phyloP scores from a whole-genome alignment of 441 rosid species.

The Manihot esculenta region DNA sequence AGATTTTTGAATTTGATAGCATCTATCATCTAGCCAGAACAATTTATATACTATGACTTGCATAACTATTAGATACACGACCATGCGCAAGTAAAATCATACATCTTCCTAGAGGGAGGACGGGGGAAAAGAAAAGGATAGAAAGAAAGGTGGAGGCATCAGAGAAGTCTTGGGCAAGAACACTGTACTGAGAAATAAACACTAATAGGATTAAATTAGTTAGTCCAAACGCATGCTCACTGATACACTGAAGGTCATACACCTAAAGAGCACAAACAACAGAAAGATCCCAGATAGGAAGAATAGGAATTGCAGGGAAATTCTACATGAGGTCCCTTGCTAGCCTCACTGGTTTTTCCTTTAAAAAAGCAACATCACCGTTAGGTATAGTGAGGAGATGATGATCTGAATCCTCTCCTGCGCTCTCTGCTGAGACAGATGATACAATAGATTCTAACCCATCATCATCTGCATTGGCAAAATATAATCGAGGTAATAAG shows the following conservation, averaged over 20 bases:
- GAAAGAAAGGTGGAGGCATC: slow-evolving; percentile 12
- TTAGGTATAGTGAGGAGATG: slow-evolving; percentile 55
- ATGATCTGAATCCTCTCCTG: slow-evolving; percentile 55
- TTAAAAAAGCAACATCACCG: slow-evolving; percentile 57
- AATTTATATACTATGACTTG: slow-evolving; percentile 2
- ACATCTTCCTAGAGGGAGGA: neutral
- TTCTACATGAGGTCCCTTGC: slow-evolving; percentile 50
- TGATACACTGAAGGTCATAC: slow-evolving; percentile 11
- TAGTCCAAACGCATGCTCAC: slow-evolving; percentile 6
- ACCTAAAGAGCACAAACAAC: slow-evolving; percentile 22
- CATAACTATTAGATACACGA: slow-evolving; percentile 13
- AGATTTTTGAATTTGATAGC: slow-evolving; percentile 11
- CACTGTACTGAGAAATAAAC: neutral
- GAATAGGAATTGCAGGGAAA: slow-evolving; percentile 14
- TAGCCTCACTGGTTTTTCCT: slow-evolving; percentile 62
- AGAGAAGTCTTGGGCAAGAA: slow-evolving; percentile 11
- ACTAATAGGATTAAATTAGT: slow-evolving; percentile 14
- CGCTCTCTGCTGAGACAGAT: slow-evolving; percentile 46
- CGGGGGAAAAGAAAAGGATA: too few species aligned
- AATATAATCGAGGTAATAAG: slow-evolving; percentile 12
- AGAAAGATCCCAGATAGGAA: slow-evolving; percentile 14
- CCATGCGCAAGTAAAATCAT: slow-evolving; percentile 13
- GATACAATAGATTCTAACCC: slow-evolving; percentile 52
- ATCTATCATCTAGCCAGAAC: slow-evolving; percentile 16
- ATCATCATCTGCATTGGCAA: slow-evolving; percentile 51